Base-by-base conservation (phyloP, 2,329 filamentous ascomycete species). In the Zasmidium cellare region DNA sequence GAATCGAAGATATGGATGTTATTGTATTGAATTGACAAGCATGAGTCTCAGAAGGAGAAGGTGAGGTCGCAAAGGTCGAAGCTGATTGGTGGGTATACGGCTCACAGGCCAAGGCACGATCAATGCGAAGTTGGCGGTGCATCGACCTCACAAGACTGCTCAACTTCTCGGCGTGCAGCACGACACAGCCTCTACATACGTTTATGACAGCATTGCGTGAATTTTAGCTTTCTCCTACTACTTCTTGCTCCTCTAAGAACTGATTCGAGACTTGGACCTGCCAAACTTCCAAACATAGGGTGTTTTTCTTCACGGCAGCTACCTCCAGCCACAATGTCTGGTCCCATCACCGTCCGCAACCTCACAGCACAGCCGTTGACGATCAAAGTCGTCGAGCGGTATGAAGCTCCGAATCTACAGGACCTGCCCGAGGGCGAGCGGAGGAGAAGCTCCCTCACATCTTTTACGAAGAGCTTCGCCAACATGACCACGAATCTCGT, bases 341-440 rank as follows among this genome's bases (percentile, higher is more conserved):
- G 54, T 6, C 68, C 72, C 19, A 78, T 96, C 65, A 89, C 84
- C 3, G 84, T 97, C 68, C 91, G 92, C 68, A 97, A 97, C 74
- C 79, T 96, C 64, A 93, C 90, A 46, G 80, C 84, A 57, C 87
- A 84, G 50, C 81, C 86, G n/a, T 79, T 96, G 55, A 84, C 87
- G 65, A 82, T 97, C 67, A 87, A 86, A 73, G 74, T 80, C 59
- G 79, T 93, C 58, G 89, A 96, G 77, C 87, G 88, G 65, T 92
- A 92, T 72, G 83, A 86, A 65, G 81, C 77, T 48, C 79, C 75
- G 53, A 77, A 82, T 61, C 73, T 79, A 16, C 64, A 68, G 44
- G 69, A 74, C 53, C 61, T 62, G 22, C 55, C 59, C 44, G 62
- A 56, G 16, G 61, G 60, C 50, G 24, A 53, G 22, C 51, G 55